These are phyloP conservation scores for Trichoderma endophyticum DNA, from an alignment of 2,329 filamentous ascomycete genomes.

Conservation along the genomic window DNA sequence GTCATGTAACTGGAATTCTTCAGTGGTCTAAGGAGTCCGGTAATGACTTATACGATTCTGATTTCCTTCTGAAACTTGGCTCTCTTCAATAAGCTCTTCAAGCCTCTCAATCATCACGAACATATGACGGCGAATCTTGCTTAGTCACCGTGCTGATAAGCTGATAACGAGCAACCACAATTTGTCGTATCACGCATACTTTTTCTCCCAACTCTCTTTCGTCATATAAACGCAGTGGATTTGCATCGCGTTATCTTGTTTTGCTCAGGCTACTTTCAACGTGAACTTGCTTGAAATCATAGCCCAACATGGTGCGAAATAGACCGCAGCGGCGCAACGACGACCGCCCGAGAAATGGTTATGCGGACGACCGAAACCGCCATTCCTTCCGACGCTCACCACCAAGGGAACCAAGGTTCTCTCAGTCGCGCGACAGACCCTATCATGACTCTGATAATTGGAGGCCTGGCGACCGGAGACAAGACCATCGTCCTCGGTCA, in stretches of 20 bases:
- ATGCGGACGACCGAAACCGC: conserved; percentile 20
- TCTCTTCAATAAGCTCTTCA: background rate
- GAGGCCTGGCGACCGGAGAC: conserved; percentile 28
- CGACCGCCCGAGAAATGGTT: conserved; percentile 17
- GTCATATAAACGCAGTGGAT: background rate
- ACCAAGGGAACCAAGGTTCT: background rate
- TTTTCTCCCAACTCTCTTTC: background rate
- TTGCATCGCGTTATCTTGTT: background rate
- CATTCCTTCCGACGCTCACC: conserved; percentile 16
- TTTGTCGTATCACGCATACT: background rate
- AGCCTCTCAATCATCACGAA: background rate
- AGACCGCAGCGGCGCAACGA: conserved; percentile 15
- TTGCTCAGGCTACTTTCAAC: background rate
- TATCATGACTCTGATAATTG: conserved; percentile 30
- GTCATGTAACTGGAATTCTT: background rate
- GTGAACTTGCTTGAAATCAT: background rate
- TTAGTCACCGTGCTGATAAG: background rate
- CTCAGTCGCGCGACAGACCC: conserved; percentile 19
- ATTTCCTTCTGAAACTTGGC: background rate
- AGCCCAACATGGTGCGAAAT: conserved; percentile 4
- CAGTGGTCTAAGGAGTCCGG: background rate
- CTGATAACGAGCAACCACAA: conserved; percentile 6
- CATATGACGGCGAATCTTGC: background rate
- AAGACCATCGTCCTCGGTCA: conserved; percentile 22
- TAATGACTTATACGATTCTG: background rate